Conservation (phyloP, 1,284 basidiomycete genomes). For the Cutaneotrichosporon spelunceum region DNA sequence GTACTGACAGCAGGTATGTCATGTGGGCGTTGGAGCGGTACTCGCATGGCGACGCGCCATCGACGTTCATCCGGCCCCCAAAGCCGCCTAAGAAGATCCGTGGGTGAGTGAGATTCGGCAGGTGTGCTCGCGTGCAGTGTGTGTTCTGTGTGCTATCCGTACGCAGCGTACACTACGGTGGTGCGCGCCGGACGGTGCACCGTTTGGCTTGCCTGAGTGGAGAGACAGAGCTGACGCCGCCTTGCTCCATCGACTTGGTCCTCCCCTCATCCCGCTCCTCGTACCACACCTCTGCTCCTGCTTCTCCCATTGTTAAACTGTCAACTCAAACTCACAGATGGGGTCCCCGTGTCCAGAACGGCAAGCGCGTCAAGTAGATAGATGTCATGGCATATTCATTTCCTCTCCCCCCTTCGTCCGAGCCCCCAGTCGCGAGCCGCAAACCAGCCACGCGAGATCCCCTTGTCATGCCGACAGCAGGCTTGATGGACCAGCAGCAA, state of each 20-base stretch:
- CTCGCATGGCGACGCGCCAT: conserved; percentile 36
- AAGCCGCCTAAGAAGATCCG: conserved; percentile 44
- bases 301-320: not conserved
- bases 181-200: too few species aligned
- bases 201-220: too few species aligned
- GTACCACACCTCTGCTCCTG: not conserved
- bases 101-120: conserved; percentile 35
- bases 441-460: not conserved
- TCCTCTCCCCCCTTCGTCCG: not conserved
- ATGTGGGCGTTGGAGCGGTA: conserved; percentile 44
- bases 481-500: not conserved
- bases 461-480: not conserved
- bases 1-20: conserved; percentile 19
- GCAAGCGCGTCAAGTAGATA: conserved; percentile 23
- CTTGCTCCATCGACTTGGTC: not conserved
- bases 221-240: not conserved
- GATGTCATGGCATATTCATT: conserved; percentile 7
- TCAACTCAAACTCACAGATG: conserved; percentile 22
- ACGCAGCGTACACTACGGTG: too few species aligned
- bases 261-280: not conserved
- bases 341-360: conserved; percentile 39
- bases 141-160: too few species aligned
- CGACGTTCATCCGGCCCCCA: conserved; percentile 33
- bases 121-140: too few species aligned
- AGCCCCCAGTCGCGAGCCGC: too few species aligned